Base-by-base conservation (phyloP, 1,284 basidiomycete species). In the Leccinum proliferum region DNA sequence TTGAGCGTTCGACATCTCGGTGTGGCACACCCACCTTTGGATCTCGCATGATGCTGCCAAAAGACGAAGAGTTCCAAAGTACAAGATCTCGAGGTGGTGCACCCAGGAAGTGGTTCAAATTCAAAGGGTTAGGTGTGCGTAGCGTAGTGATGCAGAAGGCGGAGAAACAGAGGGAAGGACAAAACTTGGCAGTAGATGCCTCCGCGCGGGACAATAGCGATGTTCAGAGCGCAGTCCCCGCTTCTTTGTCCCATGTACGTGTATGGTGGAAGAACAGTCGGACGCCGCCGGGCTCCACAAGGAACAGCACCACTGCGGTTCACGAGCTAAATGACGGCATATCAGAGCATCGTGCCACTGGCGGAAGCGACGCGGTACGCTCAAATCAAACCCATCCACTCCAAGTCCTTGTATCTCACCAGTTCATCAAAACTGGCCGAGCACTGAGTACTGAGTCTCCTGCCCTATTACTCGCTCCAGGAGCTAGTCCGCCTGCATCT, bases 11-110 rank as follows among this genome's bases (percentile, higher is more conserved):
- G 15, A 64, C 75, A 35, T 83, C 82, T 4, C 75, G 83, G 39
- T 83, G 82, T 65, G 81, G 79, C 4, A 84, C 84, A 5, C 83
- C 84, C 9, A 84, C 83, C 1, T 84, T 85, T 65, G 84, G 83
- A 18, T 85, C 84, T 1, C 76, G 77, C 37, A 75, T 76, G 59
- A 39, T 60, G 12, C 39, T 75, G 5, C 72, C 72, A 14, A 68
- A 64, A 58, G 70, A 70, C 2, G 71, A 75, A 53, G 71, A 75
- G 7, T 59, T 73, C 7, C 65, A 63, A 8, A 64, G 56, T 55
- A 50, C 61, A 12, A 65, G 64, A 35, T 29, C 55, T 5, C 70
- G 67, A 57, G 64, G 64, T 5, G 56, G 59, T 4, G 58, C 59
- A 43, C 72, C 69, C 2, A 73, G 60, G 59, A 72, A 64, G 35